Conservation (phyloP, 1,284 basidiomycete species). For the Sanguinoderma infundibulare region DNA sequence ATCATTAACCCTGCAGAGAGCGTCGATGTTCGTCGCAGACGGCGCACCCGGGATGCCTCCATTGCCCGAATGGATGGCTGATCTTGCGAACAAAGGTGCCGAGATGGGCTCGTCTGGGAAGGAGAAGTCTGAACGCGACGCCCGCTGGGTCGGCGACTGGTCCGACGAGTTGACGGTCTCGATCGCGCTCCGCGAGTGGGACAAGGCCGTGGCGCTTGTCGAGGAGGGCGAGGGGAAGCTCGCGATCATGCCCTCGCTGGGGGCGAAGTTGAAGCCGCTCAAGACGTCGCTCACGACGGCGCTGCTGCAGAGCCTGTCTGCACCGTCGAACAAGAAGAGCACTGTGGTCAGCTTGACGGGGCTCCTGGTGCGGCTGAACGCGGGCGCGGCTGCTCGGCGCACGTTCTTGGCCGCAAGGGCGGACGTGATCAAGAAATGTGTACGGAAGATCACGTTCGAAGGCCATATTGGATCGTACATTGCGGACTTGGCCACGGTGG, state of each 20-base stretch:
- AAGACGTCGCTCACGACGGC: constrained; percentile 74
- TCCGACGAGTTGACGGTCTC: constrained; percentile 91
- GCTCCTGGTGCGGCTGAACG: constrained; percentile 76
- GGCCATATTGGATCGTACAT: constrained; percentile 87
- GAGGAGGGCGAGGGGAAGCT: constrained; percentile 80
- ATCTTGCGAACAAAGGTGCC: constrained; percentile 54
- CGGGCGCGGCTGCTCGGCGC: constrained; percentile 79
- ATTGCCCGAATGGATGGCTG: constrained; percentile 77
- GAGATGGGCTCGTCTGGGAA: constrained; percentile 62
- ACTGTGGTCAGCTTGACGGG: constrained; percentile 74
- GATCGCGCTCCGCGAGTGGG: constrained; percentile 90
- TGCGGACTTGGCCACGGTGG: constrained; percentile 80
- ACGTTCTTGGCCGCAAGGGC: constrained; percentile 85
- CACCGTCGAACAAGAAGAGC: constrained; percentile 80
- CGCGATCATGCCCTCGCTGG: constrained; percentile 55
- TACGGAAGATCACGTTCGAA: constrained; percentile 89
- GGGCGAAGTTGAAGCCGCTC: constrained; percentile 69
- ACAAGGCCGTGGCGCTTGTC: constrained; percentile 81
- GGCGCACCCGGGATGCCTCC: constrained; percentile 41
- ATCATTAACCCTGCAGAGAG: constrained; percentile 25
- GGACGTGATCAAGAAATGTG: constrained; percentile 75
- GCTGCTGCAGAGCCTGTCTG: constrained; percentile 76
- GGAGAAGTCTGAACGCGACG: constrained; percentile 77
- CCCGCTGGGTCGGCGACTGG: constrained; percentile 88
- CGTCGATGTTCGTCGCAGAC: constrained; percentile 29